Base-by-base conservation (phyloP, 371 early-diverging fungal genomes). In the Mucor indicus region DNA sequence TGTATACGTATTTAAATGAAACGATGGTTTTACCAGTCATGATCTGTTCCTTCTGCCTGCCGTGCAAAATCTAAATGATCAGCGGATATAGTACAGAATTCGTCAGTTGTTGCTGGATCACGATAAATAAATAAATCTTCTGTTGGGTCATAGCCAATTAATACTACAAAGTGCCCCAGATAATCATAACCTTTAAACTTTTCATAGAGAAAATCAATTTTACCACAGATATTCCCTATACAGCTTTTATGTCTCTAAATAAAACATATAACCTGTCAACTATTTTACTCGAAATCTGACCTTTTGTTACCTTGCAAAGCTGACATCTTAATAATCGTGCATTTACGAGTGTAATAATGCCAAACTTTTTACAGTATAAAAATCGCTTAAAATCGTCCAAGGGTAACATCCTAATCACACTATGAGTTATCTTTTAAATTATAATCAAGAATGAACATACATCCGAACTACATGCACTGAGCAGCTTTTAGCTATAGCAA, bases 301-400 rank as follows among this genome's bases (percentile, higher is more conserved):
- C 25, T 11, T 13, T 22, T 43, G 56, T 54, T 72, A 73, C 79
- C 58, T 63, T 56, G 54, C 87, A 87, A 24, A 67, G 45, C 7
- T 64, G 71, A 59, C 93, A 92, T 10, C 48, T 58, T 17, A 93
- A 57, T 33, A 73, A 38, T 0, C 75, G 66, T 22, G 83, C 75
- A 70, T 93, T 86, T 33, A 91, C 88, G 1, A 93, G 72, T 8
- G 90, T 64, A 20, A 93, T 72, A 40, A 86, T 77, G 1, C 80
- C 91, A 53, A 85, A 93, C 30, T 79, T 67, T 42, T 76, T 79
- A 37, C 83, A 81, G 33, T 79, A 75, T 27, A 93, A 59, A 50
- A 93, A 93, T 16, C 92, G 79, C 40, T 85, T 79, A 53, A 87
- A 83, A 55, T 91, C 91, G 38, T 89, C 84, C 53, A 89, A 62